Conservation (phyloP, 371 early-diverging fungal species). For the Coemansia sp. region DNA sequence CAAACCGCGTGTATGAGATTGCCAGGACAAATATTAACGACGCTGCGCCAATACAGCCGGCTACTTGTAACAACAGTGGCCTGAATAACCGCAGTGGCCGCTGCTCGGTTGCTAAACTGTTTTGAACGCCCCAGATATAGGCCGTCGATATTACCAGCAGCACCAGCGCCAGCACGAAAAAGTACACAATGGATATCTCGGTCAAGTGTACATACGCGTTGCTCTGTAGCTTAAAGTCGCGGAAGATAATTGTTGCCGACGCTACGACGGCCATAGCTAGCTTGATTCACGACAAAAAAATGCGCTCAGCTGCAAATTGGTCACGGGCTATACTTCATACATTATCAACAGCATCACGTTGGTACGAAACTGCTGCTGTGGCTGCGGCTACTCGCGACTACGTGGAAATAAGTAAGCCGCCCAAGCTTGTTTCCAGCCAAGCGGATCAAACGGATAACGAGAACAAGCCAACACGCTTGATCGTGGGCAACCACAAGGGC, state of each 20-base stretch:
- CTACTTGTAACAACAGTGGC: conserved; percentile 25
- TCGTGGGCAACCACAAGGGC: too few relatives aligned
- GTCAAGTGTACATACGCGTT: conserved; percentile 11
- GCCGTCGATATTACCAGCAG: conserved; percentile 18
- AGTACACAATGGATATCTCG: conserved; percentile 13
- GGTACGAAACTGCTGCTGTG: background rate
- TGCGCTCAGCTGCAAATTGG: conserved; percentile 45
- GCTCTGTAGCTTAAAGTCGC: conserved; percentile 4
- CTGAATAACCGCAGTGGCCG: conserved; percentile 24
- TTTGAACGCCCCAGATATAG: conserved; percentile 23
- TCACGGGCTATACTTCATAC: conserved; percentile 48
- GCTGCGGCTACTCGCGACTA: background rate
- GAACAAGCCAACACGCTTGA: too few relatives aligned
- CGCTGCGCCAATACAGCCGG: conserved; percentile 19
- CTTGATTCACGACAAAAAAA: conserved; percentile 46
- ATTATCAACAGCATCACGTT: conserved; percentile 15
- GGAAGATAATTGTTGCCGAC: conserved; percentile 19
- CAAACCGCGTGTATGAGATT: conserved; percentile 6
- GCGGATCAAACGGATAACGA: too few relatives aligned
- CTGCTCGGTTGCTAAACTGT: conserved; percentile 9
- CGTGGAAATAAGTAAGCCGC: too few relatives aligned
- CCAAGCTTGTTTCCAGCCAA: too few relatives aligned
- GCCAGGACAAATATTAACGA: conserved; percentile 37
- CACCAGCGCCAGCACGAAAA: conserved; percentile 18
- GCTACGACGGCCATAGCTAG: conserved; percentile 28